A percentile compares a stretch with the other conserved stretches of the same genome.
phyloP scores from a whole-genome alignment of 441 rosid genomes.

The Erodium chrysanthum region DNA sequence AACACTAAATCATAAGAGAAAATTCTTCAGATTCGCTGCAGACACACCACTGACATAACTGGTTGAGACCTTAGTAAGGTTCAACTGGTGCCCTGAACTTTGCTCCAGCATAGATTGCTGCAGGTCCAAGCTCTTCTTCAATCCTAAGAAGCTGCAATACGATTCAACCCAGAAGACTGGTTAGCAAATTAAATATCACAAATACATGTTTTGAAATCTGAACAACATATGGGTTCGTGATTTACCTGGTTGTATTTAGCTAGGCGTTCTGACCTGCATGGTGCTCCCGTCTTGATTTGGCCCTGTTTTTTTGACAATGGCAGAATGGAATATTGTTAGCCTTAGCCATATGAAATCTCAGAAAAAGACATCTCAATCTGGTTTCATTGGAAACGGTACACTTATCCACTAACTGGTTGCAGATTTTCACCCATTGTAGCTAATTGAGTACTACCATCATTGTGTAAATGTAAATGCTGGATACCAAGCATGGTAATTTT shows the following conservation, averaged over 20 bases:
- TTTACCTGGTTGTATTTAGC: slow-evolving; percentile 94
- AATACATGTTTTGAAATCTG: not conserved
- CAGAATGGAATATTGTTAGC: not conserved
- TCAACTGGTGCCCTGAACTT: slow-evolving; percentile 78
- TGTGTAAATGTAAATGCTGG: no score
- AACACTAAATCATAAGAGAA: not conserved
- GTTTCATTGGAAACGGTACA: no score
- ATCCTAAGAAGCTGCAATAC: slow-evolving; percentile 61
- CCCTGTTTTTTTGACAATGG: slow-evolving; percentile 39
- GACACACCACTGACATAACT: not conserved
- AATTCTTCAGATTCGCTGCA: not conserved
- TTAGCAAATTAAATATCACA: not conserved
- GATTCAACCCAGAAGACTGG: not conserved
- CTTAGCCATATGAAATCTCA: not conserved
- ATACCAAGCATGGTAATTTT: not conserved
- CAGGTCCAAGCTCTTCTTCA: slow-evolving; percentile 87
- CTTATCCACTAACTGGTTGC: no score
- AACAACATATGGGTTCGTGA: not conserved
- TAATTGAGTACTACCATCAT: no score
- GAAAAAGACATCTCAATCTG: not conserved
- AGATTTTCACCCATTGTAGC: no score
- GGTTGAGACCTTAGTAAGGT: slow-evolving; percentile 44
- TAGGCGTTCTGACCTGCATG: slow-evolving; percentile 96
- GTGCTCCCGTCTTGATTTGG: slow-evolving; percentile 95
- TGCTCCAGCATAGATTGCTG: slow-evolving; percentile 76